phyloP scores from a whole-genome alignment of 345 rosid genomes.

The Eucalyptus regnans region DNA sequence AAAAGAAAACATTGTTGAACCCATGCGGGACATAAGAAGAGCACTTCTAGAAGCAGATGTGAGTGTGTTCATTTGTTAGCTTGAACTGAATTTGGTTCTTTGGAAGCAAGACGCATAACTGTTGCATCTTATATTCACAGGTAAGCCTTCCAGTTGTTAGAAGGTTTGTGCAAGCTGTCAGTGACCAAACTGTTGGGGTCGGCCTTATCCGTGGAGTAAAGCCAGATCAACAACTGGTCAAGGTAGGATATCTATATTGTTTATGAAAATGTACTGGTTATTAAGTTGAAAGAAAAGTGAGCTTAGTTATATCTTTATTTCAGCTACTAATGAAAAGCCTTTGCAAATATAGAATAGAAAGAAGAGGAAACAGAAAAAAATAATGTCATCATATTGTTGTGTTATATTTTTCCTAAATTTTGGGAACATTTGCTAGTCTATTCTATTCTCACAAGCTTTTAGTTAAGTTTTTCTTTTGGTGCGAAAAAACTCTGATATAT shows the following conservation, averaged over 20 bases:
- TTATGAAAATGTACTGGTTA: neutral
- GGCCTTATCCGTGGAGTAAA: slow-evolving; percentile 82
- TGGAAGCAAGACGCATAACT: neutral
- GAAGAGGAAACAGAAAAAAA: neutral
- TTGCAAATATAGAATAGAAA: neutral
- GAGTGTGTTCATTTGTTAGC: slow-evolving; percentile 14
- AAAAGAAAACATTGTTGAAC: slow-evolving; percentile 87
- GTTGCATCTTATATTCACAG: slow-evolving; percentile 25
- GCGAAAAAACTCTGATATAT: neutral
- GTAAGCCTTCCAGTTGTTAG: slow-evolving; percentile 97
- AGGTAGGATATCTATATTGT: slow-evolving; percentile 24
- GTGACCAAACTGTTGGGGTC: slow-evolving; percentile 86
- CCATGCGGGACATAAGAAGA: slow-evolving; percentile 97
- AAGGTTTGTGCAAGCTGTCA: slow-evolving; percentile 84
- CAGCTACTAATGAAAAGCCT: neutral
- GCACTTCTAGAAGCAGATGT: slow-evolving; percentile 99
- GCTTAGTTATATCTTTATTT: neutral
- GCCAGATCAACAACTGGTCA: slow-evolving; percentile 95
- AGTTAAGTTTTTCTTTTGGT: neutral
- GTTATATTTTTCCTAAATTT: neutral
- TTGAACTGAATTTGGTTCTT: neutral
- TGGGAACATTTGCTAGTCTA: neutral
- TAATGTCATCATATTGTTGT: neutral
- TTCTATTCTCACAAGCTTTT: neutral
- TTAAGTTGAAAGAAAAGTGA: neutral